A percentile compares a stretch with the other conserved stretches of the same genome.
These are phyloP conservation scores for Syncephalis plumigaleata DNA, from an alignment of 371 early-diverging fungal genomes.

Conservation along the genomic window DNA sequence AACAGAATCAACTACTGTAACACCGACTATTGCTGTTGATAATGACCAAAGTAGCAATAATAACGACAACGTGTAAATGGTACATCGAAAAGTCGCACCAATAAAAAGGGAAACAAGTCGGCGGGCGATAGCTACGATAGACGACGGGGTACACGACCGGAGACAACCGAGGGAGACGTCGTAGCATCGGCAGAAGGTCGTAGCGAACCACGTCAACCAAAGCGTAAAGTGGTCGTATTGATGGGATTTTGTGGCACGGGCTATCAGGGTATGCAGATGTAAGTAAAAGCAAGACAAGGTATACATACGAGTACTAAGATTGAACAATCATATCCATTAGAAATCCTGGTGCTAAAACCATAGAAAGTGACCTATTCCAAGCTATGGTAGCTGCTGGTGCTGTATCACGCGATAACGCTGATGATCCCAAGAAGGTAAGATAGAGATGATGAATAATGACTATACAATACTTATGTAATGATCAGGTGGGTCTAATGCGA, in stretches of 20 bases:
- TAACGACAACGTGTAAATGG: too few relatives aligned
- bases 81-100: too few relatives aligned
- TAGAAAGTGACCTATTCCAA: conserved; percentile 65
- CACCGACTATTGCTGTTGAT: too few relatives aligned
- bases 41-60: too few relatives aligned
- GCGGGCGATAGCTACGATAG: too few relatives aligned
- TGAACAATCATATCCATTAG: conserved; percentile 11
- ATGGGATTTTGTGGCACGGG: conserved; percentile 90
- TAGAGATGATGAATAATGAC: too few relatives aligned
- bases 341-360: conserved; percentile 50
- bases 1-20: too few relatives aligned
- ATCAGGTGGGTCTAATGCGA: conserved; percentile 53
- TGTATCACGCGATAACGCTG: conserved; percentile 54
- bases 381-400: conserved; percentile 56
- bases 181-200: too few relatives aligned
- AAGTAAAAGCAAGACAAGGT: conserved; percentile 9
- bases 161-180: too few relatives aligned
- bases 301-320: neutral
- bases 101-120: too few relatives aligned
- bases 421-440: conserved; percentile 62
- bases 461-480: neutral
- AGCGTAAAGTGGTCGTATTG: conserved; percentile 74
- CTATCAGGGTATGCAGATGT: conserved; percentile 93
- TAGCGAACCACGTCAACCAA: conserved; percentile 43
- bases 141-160: too few relatives aligned